These are phyloP conservation scores for Calonectria fujianensis DNA, from an alignment of 2,329 filamentous ascomycete species.

Conservation along the genomic window DNA sequence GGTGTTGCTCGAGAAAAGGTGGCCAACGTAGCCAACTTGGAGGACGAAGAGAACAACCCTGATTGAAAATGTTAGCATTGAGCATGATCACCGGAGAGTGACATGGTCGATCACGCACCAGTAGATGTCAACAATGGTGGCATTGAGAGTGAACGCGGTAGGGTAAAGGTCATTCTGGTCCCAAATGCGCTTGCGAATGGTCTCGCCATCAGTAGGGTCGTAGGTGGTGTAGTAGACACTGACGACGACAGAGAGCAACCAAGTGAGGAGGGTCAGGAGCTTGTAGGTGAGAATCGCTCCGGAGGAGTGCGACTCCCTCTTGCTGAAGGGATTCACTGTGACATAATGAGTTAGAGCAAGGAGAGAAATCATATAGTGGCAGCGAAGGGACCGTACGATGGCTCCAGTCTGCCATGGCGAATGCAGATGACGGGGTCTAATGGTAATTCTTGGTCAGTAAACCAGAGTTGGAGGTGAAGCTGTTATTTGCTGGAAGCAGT, in stretches of 20 bases:
- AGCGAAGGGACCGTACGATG: conserved; percentile 51
- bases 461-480: conserved; percentile 10
- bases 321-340: conserved; percentile 85
- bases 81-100: not conserved
- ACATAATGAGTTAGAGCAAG: conserved; percentile 33
- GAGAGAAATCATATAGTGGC: not conserved
- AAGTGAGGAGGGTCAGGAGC: conserved; percentile 82
- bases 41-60: conserved; percentile 85
- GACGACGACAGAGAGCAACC: conserved; percentile 82
- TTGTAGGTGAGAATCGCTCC: conserved; percentile 83
- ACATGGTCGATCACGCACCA: conserved; percentile 72
- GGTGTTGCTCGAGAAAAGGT: conserved; percentile 82
- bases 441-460: not conserved
- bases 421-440: not conserved
- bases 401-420: conserved; percentile 57
- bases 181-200: conserved; percentile 81
- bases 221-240: conserved; percentile 84
- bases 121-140: conserved; percentile 80
- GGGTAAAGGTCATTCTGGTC: conserved; percentile 79
- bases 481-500: conserved; percentile 22
- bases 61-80: conserved; percentile 24
- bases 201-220: conserved; percentile 77
- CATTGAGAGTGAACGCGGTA: conserved; percentile 86
- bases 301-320: conserved; percentile 78
- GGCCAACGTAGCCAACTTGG: conserved; percentile 84